Conservation (phyloP, 176 grass and related monocot genomes). For the Hsuehochloa calcarea region DNA sequence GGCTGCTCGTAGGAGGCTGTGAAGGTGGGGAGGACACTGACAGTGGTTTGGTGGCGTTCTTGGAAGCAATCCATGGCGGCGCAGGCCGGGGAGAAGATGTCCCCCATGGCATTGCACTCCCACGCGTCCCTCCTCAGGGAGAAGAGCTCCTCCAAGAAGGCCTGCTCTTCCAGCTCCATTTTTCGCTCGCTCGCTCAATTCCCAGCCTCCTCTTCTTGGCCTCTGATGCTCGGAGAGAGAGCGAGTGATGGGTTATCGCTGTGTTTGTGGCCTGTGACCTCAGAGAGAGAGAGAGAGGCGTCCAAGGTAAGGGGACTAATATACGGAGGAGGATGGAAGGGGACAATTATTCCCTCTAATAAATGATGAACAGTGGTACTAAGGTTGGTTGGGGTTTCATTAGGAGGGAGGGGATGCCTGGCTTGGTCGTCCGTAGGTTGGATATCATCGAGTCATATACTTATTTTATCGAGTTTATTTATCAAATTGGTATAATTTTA, state of each 20-base stretch:
- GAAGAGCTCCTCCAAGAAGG: slow-evolving; percentile 87
- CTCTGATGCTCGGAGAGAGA: too few species aligned
- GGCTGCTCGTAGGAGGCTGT: slow-evolving; percentile 51
- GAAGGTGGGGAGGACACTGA: slow-evolving; percentile 60
- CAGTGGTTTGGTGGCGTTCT: slow-evolving; percentile 47
- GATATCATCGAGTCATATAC: too few species aligned
- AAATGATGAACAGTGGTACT: slow-evolving; percentile 27
- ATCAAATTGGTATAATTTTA: too few species aligned
- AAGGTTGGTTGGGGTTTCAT: slow-evolving; percentile 33
- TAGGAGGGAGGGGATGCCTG: slow-evolving; percentile 21
- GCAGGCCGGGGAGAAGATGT: slow-evolving; percentile 67
- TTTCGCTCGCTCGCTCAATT: neutral
- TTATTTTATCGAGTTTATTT: too few species aligned
- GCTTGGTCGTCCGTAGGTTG: neutral
- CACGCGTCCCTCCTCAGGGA: slow-evolving; percentile 70
- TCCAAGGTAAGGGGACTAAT: slow-evolving; percentile 22
- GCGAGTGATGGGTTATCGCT: neutral
- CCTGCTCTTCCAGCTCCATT: slow-evolving; percentile 93
- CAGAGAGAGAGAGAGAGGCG: neutral
- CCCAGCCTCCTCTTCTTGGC: neutral
- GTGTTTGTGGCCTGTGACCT: neutral
- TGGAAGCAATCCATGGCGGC: slow-evolving; percentile 72
- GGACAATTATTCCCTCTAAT: slow-evolving; percentile 73
- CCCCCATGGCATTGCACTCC: slow-evolving; percentile 76
- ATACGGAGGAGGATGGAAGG: slow-evolving; percentile 29